These are phyloP conservation scores for Cicer bijugum DNA, from an alignment of 306 rosid species.

Conservation along the genomic window DNA sequence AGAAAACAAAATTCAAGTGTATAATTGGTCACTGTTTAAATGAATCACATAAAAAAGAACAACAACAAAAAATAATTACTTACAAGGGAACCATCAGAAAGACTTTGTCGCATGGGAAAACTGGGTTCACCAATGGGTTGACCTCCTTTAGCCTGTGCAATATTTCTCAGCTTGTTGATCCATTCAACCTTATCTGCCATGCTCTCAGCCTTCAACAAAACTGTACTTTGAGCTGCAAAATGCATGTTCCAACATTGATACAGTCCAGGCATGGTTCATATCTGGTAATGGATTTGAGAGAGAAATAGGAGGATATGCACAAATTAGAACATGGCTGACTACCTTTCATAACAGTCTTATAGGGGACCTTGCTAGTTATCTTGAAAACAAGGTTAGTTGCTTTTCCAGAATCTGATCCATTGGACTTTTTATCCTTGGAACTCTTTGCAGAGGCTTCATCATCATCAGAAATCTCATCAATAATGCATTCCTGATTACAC, in stretches of 20 bases:
- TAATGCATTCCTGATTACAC: constrained; percentile 58
- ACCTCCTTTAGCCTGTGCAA: constrained; percentile 58
- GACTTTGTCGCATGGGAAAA: constrained; percentile 59
- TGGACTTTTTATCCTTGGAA: constrained; percentile 65
- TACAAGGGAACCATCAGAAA: constrained; percentile 69
- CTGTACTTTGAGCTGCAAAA: constrained; percentile 63
- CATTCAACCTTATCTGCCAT: constrained; percentile 62
- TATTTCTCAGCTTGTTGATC: constrained; percentile 56
- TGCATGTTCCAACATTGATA: constrained; percentile 33
- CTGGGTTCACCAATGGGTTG: constrained; percentile 52
- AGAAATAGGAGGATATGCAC: constrained; percentile 1
- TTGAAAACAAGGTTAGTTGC: constrained; percentile 55
- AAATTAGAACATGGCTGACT: constrained; percentile 21
- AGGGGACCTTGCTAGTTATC: constrained; percentile 62
- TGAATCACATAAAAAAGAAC: constrained; percentile 25
- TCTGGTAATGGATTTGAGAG: constrained; percentile 28
- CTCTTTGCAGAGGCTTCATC: constrained; percentile 55
- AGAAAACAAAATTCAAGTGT: constrained; percentile 8
- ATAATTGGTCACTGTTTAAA: constrained; percentile 34
- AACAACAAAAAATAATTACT: constrained; percentile 33
- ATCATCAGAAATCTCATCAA: constrained; percentile 62
- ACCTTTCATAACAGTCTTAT: constrained; percentile 67
- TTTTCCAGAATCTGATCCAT: constrained; percentile 61
- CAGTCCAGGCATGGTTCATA: constrained; percentile 36
- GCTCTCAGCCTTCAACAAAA: constrained; percentile 66